Base-by-base conservation (phyloP, 345 rosid species). In the Acer campestre region DNA sequence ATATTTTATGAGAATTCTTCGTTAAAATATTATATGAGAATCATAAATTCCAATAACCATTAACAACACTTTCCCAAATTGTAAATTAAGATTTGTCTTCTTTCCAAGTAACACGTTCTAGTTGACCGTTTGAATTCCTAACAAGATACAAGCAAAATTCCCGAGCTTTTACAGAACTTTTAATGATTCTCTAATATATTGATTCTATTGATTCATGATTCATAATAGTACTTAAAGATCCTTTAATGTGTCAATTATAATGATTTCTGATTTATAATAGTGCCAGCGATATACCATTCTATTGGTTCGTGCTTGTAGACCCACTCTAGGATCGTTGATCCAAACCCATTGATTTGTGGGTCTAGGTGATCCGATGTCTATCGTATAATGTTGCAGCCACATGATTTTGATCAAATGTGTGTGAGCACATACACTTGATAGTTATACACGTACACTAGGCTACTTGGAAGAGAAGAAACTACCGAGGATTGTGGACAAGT, bases 391-490 rank as follows among this genome's bases (percentile, higher is more conserved):
- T 48, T 3, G 12, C 35, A 20, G 46, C 35, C 49, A 16, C 10
- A 38, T 35, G 23, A 46, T 35, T 71, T n/a, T n/a, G 11, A 71
- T 71, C 75, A 56, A 56, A 48, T 11, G 20, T 18, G 20, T 71
- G 29, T 38, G 31, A 56, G 75, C 7, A 35, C 46, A 7, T 42
- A 7, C 46, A 6, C 46, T 35, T 35, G 38, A 40, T 42, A 40
- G n/a, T n/a, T n/a, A n/a, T n/a, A n/a, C n/a, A n/a, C n/a, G n/a
- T n/a, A 56, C 65, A 1, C 0, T 0, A 12, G 11, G 13, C 7
- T 35, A 35, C 11, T 4, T 84, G 70, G 87, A 84, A 67, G 83
- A 84, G 85, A 84, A 84, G 49, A 42, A 20, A 11, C 40, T 2
- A 35, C 76, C 58, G 27, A 23, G 25, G 61, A 66, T 66, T 40